A percentile compares a stretch with the other conserved stretches of the same genome.
phyloP scores from a whole-genome alignment of 495 filamentous ascomycete species.

The Penicillium herquei region DNA sequence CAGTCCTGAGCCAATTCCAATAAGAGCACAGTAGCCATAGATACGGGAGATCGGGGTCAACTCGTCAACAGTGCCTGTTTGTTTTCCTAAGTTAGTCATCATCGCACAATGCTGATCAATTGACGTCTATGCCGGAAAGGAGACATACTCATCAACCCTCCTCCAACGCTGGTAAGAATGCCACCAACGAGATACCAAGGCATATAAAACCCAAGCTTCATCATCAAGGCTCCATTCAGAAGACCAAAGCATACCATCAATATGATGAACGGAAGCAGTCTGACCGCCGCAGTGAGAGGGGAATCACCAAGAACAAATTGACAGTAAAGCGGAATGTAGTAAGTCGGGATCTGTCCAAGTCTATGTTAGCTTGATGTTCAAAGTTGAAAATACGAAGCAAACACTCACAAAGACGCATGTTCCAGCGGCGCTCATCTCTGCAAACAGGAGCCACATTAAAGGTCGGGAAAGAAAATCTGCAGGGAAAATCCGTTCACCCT shows the following conservation, averaged over 20 bases:
- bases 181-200: conserved; percentile 56
- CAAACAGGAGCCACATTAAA: conserved; percentile 36
- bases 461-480: conserved; percentile 35
- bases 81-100: not conserved
- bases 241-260: conserved; percentile 47
- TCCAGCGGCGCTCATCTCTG: conserved; percentile 14
- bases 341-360: conserved; percentile 28
- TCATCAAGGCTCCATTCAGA: conserved; percentile 50
- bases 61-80: conserved; percentile 12
- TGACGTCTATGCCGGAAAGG: not conserved
- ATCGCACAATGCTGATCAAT: too few species aligned
- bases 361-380: not conserved
- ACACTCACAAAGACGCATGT: conserved; percentile 19
- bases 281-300: conserved; percentile 50
- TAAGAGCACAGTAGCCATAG: conserved; percentile 36
- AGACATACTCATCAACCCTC: conserved; percentile 46
- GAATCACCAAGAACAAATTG: conserved; percentile 54
- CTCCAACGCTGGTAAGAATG: conserved; percentile 47
- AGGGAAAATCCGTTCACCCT: conserved; percentile 50
- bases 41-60: not conserved
- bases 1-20: conserved; percentile 53
- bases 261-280: conserved; percentile 58
- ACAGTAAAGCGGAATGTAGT: conserved; percentile 54
- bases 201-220: conserved; percentile 53
- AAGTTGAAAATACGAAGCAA: not conserved